phyloP scores from a whole-genome alignment of 345 rosid genomes.

The Citrus australasica region DNA sequence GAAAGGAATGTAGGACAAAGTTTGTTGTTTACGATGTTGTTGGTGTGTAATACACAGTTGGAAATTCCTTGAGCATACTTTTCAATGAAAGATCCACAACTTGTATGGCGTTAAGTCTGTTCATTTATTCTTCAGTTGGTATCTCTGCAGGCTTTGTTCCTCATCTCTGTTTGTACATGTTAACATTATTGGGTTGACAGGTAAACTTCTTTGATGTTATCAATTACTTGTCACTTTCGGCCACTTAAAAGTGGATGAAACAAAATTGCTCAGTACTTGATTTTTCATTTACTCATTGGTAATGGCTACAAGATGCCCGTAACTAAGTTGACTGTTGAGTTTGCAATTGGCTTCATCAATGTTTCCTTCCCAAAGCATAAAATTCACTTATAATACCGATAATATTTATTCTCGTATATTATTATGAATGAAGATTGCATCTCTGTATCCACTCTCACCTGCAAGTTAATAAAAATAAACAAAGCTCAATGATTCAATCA shows the following conservation, averaged over 20 bases:
- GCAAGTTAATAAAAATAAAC: background rate
- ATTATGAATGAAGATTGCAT: background rate
- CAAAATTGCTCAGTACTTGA: background rate
- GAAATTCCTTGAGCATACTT: background rate
- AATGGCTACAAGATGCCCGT: background rate
- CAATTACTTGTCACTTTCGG: background rate
- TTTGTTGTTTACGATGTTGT: background rate
- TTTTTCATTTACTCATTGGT: background rate
- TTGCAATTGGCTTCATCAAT: background rate
- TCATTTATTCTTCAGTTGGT: background rate
- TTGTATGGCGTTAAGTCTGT: background rate
- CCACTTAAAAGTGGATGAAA: too few species aligned
- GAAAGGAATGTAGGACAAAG: background rate
- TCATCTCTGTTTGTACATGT: background rate
- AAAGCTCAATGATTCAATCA: background rate
- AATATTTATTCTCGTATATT: background rate
- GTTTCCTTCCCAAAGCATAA: background rate
- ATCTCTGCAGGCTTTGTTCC: background rate
- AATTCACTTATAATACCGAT: background rate
- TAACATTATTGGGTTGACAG: background rate
- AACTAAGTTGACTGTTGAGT: background rate
- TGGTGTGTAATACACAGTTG: background rate
- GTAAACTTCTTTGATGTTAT: background rate
- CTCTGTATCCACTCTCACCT: background rate
- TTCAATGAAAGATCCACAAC: background rate